phyloP scores from a whole-genome alignment of 192 early-diverging fungal species.

The Nowakowskiella sp. region DNA sequence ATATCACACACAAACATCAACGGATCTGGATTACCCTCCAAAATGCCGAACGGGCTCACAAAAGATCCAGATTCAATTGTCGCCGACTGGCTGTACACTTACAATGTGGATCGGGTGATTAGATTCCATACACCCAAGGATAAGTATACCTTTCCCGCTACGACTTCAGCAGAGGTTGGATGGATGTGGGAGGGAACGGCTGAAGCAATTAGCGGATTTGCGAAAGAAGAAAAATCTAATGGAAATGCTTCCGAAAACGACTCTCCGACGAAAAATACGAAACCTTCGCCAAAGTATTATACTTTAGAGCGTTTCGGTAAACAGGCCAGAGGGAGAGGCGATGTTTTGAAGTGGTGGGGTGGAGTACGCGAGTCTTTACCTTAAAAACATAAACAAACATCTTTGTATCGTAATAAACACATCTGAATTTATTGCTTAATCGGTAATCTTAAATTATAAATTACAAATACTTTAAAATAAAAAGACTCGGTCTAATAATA shows the following conservation, averaged over 20 bases:
- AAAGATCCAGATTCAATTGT: slow-evolving; percentile 22
- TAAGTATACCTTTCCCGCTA: slow-evolving; percentile 40
- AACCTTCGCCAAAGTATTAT: slow-evolving; percentile 20
- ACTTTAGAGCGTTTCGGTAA: slow-evolving; percentile 34
- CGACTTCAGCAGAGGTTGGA: slow-evolving; percentile 38
- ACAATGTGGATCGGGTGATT: slow-evolving; percentile 32
- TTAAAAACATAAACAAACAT: no score
- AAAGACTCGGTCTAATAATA: no score
- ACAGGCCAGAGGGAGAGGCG: slow-evolving; percentile 26
- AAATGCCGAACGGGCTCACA: slow-evolving; percentile 32
- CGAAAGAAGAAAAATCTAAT: no score
- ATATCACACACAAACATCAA: slow-evolving; percentile 4
- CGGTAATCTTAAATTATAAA: no score
- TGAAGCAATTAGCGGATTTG: no score
- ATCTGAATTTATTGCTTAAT: no score
- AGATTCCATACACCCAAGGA: slow-evolving; percentile 25
- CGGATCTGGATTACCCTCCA: slow-evolving; percentile 41
- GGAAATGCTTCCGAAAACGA: no score
- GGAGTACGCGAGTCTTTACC: slow-evolving; percentile 33
- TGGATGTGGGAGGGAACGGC: slow-evolving; percentile 32
- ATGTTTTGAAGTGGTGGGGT: slow-evolving; percentile 41
- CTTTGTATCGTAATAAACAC: no score
- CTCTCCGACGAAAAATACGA: no score
- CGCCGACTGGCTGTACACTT: slow-evolving; percentile 31
- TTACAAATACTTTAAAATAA: no score